A percentile compares a stretch with the other conserved stretches of the same genome.
Evolutionary conservation across 495 filamentous ascomycete species (phyloP).

Genomic region (Cercophora sp.): DNA sequence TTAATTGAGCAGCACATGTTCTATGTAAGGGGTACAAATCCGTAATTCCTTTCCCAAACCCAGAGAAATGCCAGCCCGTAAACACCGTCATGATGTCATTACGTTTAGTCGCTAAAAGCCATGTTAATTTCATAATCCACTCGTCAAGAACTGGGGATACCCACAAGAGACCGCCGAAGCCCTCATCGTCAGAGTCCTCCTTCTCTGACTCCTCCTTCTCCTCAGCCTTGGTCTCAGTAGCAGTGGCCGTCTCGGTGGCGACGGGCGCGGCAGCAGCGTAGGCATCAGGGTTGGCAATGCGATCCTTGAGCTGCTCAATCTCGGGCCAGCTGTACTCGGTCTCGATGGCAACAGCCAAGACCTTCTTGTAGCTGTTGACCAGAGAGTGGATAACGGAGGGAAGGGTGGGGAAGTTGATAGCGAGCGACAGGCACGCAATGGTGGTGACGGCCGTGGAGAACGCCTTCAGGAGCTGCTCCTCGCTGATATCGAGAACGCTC

Average conservation of each 20-base stretch:
- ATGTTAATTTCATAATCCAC: slow-evolving; percentile 17
- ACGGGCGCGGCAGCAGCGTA: slow-evolving; percentile 78
- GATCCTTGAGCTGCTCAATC: slow-evolving; percentile 96
- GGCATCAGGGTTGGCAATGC: slow-evolving; percentile 95
- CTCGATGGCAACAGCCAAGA: slow-evolving; percentile 81
- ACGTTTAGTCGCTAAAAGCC: slow-evolving; percentile 41
- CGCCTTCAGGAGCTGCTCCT: slow-evolving; percentile 81
- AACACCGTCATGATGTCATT: slow-evolving; percentile 28
- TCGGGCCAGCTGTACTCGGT: slow-evolving; percentile 93
- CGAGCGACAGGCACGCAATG: slow-evolving; percentile 86
- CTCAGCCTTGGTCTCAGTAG: slow-evolving; percentile 52
- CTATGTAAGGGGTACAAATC: slow-evolving; percentile 41
- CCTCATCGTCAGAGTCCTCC: slow-evolving; percentile 56
- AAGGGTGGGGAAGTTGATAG: slow-evolving; percentile 90
- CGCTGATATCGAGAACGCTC: slow-evolving; percentile 84
- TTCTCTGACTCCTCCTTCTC: slow-evolving; percentile 61
- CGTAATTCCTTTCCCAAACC: slow-evolving; percentile 31
- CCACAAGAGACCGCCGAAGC: slow-evolving; percentile 70
- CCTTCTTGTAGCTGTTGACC: slow-evolving; percentile 97
- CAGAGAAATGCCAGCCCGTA: slow-evolving; percentile 33
- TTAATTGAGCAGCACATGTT: slow-evolving; percentile 44
- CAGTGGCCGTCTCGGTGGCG: slow-evolving; percentile 53
- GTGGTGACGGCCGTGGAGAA: slow-evolving; percentile 79
- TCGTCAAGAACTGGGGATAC: slow-evolving; percentile 24
- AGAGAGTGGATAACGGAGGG: slow-evolving; percentile 92